Evolutionary conservation across 345 rosid genomes (phyloP), one percentile per base, ranked within the genome.

Genomic region (Streptanthus diversifolius): DNA sequence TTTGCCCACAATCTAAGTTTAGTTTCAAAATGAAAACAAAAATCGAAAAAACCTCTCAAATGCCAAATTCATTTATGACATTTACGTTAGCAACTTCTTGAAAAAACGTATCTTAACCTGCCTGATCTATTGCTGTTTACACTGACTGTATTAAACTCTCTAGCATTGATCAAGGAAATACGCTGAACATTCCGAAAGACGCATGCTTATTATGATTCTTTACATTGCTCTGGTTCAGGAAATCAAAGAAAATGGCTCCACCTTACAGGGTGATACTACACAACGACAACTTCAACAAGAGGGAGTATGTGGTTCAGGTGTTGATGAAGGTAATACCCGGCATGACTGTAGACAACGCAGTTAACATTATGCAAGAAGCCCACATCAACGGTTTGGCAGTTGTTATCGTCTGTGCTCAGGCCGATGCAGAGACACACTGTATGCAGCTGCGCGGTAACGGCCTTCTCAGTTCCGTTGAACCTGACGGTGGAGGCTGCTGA

Each of bases 341-440:
- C 11, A 95, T 95, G 99, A 89, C 99, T 5, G 74, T 95, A 10
- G 99, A 95, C 83, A 95, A 80, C 47, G 97, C 99, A 0, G 93
- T 91, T 19, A 95, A 95, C 55, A 88, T 95, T 63, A 95, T 95
- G 97, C 97, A 95, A 84, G 99, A 89, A 81, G 99, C 99, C 21
- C 96, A 95, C 73, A 39, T 82, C 81, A 95, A 91, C 65, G 99
- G 96, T 32, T 27, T 91, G 70, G 81, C 99, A 0, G 97, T 91
- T 63, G 97, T 95, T 54, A 95, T 95, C 29, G 87, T 91, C 27
- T 95, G 97, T 57, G 80, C 91, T 63, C 99, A 95, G 80, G 95
- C 92, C 0, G 96, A 91, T 68, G 99, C 96, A 0, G 99, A 95
- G 68, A 92, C 87, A 14, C 99, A 91, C 63, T 95, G 99, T 87